Percentiles rank a stretch among this genome's conserved stretches.
phyloP scores from a whole-genome alignment of 495 filamentous ascomycete genomes.

The Geoglossum glabrum region DNA sequence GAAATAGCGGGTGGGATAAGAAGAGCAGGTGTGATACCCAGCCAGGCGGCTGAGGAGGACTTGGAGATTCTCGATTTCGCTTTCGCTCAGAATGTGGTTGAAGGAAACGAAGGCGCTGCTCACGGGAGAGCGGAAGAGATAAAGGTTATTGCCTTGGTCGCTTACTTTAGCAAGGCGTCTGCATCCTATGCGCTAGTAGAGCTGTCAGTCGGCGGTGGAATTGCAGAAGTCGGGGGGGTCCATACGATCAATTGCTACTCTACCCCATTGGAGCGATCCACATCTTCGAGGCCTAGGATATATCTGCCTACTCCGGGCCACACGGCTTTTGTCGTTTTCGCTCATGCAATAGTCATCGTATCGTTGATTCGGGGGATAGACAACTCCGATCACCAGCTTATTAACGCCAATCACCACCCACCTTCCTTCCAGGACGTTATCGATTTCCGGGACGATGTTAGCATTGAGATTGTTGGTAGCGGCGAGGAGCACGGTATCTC shows the following conservation, averaged over 20 bases:
- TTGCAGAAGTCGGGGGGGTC: conserved; percentile 28
- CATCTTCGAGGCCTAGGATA: conserved; percentile 39
- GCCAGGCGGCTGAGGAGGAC: neutral
- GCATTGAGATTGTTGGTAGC: conserved; percentile 38
- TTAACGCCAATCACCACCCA: conserved; percentile 35
- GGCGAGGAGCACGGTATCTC: conserved; percentile 30
- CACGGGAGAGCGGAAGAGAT: conserved; percentile 5
- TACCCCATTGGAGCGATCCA: conserved; percentile 17
- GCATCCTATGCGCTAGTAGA: conserved; percentile 21
- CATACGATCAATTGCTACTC: conserved; percentile 44
- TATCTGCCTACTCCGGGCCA: conserved; percentile 54
- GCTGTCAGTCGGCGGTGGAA: conserved; percentile 13
- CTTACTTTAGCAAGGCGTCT: conserved; percentile 4
- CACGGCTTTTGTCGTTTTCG: conserved; percentile 67
- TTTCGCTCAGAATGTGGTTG: conserved; percentile 21
- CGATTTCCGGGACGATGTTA: conserved; percentile 48
- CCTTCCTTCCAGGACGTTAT: conserved; percentile 65
- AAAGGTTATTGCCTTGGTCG: conserved; percentile 13
- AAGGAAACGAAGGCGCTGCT: conserved; percentile 3
- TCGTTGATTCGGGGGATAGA: conserved; percentile 42
- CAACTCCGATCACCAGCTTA: conserved; percentile 45
- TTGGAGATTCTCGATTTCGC: conserved; percentile 29
- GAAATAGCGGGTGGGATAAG: conserved; percentile 16
- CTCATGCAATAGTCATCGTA: conserved; percentile 50
- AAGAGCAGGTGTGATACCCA: neutral